Conservation (phyloP, 768 basidiomycete species). For the button mushroom (Agaricus bisporus) region DNA sequence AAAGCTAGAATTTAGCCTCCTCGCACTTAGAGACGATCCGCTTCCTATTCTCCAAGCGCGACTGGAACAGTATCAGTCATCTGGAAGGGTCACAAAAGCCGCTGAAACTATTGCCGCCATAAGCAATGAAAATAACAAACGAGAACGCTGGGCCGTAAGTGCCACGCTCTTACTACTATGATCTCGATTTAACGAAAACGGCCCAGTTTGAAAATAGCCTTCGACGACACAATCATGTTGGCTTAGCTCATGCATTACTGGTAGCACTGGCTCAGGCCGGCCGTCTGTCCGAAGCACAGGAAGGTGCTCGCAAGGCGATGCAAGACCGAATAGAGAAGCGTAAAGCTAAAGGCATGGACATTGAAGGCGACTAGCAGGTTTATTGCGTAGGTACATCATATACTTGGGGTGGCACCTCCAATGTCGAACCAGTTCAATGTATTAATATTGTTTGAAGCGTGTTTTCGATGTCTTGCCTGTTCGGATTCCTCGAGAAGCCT, state of each 20-base stretch:
- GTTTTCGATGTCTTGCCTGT: neutral
- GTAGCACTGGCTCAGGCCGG: conserved; percentile 68
- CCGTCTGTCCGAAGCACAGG: conserved; percentile 47
- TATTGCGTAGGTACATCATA: neutral
- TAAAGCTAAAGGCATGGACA: conserved; percentile 37
- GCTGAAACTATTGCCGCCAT: conserved; percentile 52
- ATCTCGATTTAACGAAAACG: conserved; percentile 11
- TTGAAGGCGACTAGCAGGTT: conserved; percentile 37
- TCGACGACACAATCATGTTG: conserved; percentile 82
- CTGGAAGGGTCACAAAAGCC: conserved; percentile 35
- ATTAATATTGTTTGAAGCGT: conserved; percentile 7
- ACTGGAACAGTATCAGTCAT: conserved; percentile 40
- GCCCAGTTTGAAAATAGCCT: conserved; percentile 81
- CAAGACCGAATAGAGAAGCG: conserved; percentile 38
- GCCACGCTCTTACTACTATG: conserved; percentile 2
- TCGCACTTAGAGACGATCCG: conserved; percentile 81
- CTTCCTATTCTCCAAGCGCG: conserved; percentile 61
- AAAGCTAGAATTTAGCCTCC: conserved; percentile 88
- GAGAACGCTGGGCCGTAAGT: conserved; percentile 79
- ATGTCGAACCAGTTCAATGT: conserved; percentile 10
- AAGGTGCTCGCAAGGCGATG: conserved; percentile 38
- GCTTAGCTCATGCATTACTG: conserved; percentile 71
- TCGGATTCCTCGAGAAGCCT: conserved; percentile 6
- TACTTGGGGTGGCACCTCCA: neutral
- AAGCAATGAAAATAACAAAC: conserved; percentile 64